These are phyloP conservation scores for Mortierella polycephala DNA, from an alignment of 371 early-diverging fungal genomes.

Conservation along the genomic window DNA sequence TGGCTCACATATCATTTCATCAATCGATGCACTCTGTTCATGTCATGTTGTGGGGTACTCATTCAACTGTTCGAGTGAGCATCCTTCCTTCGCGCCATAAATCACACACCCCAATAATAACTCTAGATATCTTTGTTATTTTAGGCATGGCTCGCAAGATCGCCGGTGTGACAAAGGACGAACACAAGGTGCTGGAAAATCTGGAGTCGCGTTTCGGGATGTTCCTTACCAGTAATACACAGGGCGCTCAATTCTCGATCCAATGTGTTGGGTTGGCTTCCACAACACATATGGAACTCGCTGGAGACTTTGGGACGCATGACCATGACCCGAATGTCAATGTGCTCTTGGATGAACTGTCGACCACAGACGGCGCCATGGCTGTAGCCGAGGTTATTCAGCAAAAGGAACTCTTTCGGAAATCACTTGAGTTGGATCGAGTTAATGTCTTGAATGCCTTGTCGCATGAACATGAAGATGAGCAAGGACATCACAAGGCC, in stretches of 20 bases:
- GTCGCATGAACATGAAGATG: neutral
- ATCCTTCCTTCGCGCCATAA: neutral
- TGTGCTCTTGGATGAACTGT: constrained; percentile 21
- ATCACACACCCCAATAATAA: neutral
- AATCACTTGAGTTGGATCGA: constrained; percentile 12
- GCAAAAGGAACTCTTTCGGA: constrained; percentile 6
- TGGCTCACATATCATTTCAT: too few relatives aligned
- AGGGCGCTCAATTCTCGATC: constrained; percentile 32
- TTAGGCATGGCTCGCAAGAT: constrained; percentile 55
- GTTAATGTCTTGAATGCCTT: neutral
- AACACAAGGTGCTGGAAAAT: constrained; percentile 35
- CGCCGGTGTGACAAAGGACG: constrained; percentile 55
- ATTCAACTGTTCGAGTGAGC: neutral
- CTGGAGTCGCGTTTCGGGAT: constrained; percentile 57
- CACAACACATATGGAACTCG: constrained; percentile 39
- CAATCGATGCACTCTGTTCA: too few relatives aligned
- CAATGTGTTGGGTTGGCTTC: constrained; percentile 41
- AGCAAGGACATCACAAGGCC: neutral
- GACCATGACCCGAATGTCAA: constrained; percentile 22
- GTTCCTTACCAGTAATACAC: constrained; percentile 55
- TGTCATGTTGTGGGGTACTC: too few relatives aligned
- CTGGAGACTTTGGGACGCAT: constrained; percentile 19
- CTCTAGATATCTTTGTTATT: neutral
- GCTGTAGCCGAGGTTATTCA: constrained; percentile 10
- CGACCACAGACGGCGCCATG: constrained; percentile 9